These are phyloP conservation scores for Ichthyophonus hoferi DNA, from an alignment of 208 protist species.

Conservation along the genomic window DNA sequence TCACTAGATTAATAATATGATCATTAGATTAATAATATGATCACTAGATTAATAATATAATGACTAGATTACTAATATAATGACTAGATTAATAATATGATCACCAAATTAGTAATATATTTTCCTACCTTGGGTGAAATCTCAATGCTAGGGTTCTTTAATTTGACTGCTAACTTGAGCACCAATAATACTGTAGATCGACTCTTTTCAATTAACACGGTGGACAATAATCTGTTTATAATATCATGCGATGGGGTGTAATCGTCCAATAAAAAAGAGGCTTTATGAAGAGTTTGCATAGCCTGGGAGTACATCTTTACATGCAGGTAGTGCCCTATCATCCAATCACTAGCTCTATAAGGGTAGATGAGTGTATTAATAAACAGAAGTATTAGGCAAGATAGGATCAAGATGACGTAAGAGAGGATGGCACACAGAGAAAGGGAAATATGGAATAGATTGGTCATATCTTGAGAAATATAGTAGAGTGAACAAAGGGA, in stretches of 20 bases:
- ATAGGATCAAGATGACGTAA: neutral
- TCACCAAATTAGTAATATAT: too few species aligned
- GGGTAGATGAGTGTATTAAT: neutral
- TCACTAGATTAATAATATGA: too few species aligned
- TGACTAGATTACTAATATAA: too few species aligned
- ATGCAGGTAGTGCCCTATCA: neutral
- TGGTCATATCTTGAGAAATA: neutral
- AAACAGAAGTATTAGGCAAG: too few species aligned
- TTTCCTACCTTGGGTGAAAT: neutral
- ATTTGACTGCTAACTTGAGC: neutral
- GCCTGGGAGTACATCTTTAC: neutral
- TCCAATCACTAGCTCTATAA: neutral
- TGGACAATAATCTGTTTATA: neutral
- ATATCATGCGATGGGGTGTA: neutral
- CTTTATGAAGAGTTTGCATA: neutral
- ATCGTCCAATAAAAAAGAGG: neutral
- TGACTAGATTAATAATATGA: too few species aligned
- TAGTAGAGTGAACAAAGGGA: neutral
- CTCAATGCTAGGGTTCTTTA: neutral
- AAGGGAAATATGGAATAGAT: neutral
- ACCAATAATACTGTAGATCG: neutral
- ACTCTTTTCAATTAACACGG: neutral
- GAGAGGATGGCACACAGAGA: neutral
- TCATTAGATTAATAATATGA: too few species aligned
- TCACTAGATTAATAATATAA: too few species aligned